Evolutionary conservation across 2,329 filamentous ascomycete genomes (phyloP).

Genomic region (Paecilomyces niveus): DNA sequence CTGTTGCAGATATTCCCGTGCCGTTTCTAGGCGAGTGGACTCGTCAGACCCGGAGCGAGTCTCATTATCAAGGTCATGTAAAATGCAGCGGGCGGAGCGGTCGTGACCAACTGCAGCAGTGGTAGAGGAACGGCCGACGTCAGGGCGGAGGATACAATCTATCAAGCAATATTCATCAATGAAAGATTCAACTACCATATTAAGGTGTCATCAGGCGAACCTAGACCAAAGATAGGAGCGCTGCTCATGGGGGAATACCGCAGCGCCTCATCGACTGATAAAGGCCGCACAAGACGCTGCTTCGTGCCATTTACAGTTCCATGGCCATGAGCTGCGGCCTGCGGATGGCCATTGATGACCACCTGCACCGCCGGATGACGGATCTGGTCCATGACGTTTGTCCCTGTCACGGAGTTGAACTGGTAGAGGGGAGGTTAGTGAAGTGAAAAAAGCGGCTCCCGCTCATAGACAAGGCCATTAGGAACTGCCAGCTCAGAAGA

Average conservation of each 20-base stretch:
- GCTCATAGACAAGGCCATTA: not conserved
- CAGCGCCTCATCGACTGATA: slow-evolving; percentile 41
- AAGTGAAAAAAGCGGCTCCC: slow-evolving; percentile 3
- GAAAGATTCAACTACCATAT: slow-evolving; percentile 8
- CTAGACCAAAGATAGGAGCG: slow-evolving; percentile 39
- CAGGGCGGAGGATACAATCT: slow-evolving; percentile 37
- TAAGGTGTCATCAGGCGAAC: slow-evolving; percentile 19
- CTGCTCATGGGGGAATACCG: slow-evolving; percentile 46
- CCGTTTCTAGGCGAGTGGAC: slow-evolving; percentile 62
- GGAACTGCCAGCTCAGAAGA: slow-evolving; percentile 2
- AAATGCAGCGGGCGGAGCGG: slow-evolving; percentile 43
- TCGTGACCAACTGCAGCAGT: slow-evolving; percentile 39
- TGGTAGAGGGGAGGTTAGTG: slow-evolving; percentile 11
- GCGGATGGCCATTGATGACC: slow-evolving; percentile 31
- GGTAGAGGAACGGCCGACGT: slow-evolving; percentile 34
- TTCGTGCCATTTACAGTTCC: slow-evolving; percentile 16
- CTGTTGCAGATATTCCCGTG: slow-evolving; percentile 65
- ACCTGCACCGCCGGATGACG: slow-evolving; percentile 35
- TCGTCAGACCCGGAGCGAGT: slow-evolving; percentile 49
- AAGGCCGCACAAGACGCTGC: slow-evolving; percentile 24
- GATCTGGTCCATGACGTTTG: slow-evolving; percentile 32
- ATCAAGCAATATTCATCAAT: slow-evolving; percentile 12
- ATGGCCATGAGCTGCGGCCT: slow-evolving; percentile 16
- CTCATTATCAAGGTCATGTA: slow-evolving; percentile 67
- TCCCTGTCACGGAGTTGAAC: slow-evolving; percentile 13